phyloP scores from a whole-genome alignment of 1,139 yeast species.

The Diutina ranongensis region DNA sequence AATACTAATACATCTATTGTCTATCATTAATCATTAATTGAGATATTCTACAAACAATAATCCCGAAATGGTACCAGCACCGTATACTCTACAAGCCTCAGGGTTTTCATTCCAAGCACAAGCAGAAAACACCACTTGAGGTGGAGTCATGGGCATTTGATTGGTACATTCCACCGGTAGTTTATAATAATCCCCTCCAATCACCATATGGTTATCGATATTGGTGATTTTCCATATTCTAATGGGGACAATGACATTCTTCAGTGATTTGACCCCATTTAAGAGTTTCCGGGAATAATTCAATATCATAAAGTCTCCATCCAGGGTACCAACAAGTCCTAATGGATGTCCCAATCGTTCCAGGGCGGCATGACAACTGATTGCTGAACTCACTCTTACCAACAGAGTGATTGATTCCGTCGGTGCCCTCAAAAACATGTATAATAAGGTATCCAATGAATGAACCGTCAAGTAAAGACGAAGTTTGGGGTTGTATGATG shows the following conservation, averaged over 20 bases:
- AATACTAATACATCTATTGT: slow-evolving; percentile 17
- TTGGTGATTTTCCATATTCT: slow-evolving; percentile 23
- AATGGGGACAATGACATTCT: slow-evolving; percentile 22
- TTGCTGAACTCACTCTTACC: slow-evolving; percentile 19
- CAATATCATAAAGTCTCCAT: slow-evolving; percentile 37
- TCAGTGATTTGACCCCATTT: slow-evolving; percentile 21
- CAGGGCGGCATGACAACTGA: slow-evolving; percentile 20
- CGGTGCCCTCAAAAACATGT: slow-evolving; percentile 21
- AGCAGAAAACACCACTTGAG: slow-evolving; percentile 40
- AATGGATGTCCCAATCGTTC: slow-evolving; percentile 47
- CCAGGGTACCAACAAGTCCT: slow-evolving; percentile 47
- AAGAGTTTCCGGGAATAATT: slow-evolving; percentile 28
- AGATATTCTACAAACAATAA: slow-evolving; percentile 52
- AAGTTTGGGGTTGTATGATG: slow-evolving; percentile 19
- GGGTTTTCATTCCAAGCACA: slow-evolving; percentile 53
- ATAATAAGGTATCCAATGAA: slow-evolving; percentile 20
- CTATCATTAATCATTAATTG: slow-evolving; percentile 27
- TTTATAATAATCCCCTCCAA: slow-evolving; percentile 18
- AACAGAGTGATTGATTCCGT: slow-evolving; percentile 24
- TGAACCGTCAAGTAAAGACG: slow-evolving; percentile 18
- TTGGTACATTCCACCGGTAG: slow-evolving; percentile 19
- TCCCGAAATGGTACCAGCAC: slow-evolving; percentile 60
- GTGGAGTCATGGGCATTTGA: slow-evolving; percentile 30
- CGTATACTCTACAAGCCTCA: slow-evolving; percentile 44
- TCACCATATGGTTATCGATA: slow-evolving; percentile 10